Conservation (phyloP, 345 rosid species). For the Lepidium africanum region DNA sequence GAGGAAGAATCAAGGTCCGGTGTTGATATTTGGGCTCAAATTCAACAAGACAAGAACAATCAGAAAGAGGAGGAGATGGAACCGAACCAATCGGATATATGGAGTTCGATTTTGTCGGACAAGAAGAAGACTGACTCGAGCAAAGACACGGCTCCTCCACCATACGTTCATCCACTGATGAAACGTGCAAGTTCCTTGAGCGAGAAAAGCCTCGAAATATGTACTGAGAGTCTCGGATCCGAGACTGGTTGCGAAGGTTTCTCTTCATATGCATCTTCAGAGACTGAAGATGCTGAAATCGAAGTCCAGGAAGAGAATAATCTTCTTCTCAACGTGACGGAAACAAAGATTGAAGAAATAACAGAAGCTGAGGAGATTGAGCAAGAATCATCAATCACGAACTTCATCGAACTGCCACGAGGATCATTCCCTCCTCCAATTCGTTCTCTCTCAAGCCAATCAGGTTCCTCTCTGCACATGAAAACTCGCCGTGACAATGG, state of each 20-base stretch:
- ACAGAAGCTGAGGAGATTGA: slow-evolving; percentile 1
- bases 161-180: slow-evolving; percentile 70
- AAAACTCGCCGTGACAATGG: slow-evolving; percentile 78
- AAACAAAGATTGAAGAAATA: slow-evolving; percentile 8
- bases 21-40: slow-evolving; percentile 45
- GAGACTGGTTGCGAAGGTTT: slow-evolving; percentile 91
- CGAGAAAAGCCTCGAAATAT: slow-evolving; percentile 71
- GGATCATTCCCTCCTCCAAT: slow-evolving; percentile 78
- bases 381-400: slow-evolving; percentile 14
- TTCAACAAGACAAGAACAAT: slow-evolving; percentile 33
- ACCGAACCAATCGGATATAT: slow-evolving; percentile 37
- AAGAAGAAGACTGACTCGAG: slow-evolving; percentile 35
- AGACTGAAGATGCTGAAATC: slow-evolving; percentile 39
- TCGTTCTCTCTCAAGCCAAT: slow-evolving; percentile 45
- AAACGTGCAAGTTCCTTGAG: slow-evolving; percentile 59
- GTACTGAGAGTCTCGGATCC: slow-evolving; percentile 99
- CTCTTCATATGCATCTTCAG: slow-evolving; percentile 55
- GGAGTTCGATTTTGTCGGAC: slow-evolving; percentile 55
- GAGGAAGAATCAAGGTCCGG: slow-evolving; percentile 19
- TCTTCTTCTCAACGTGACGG: neutral
- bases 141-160: slow-evolving; percentile 31
- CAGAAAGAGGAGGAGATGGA: slow-evolving; percentile 23
- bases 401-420: slow-evolving; percentile 13
- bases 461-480: slow-evolving; percentile 55
- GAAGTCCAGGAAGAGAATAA: slow-evolving; percentile 21